Percentiles rank a stretch among this genome's conserved stretches.
These are phyloP conservation scores for Cymbopogon citratus DNA, from an alignment of 176 grass and related monocot species.

Conservation along the genomic window DNA sequence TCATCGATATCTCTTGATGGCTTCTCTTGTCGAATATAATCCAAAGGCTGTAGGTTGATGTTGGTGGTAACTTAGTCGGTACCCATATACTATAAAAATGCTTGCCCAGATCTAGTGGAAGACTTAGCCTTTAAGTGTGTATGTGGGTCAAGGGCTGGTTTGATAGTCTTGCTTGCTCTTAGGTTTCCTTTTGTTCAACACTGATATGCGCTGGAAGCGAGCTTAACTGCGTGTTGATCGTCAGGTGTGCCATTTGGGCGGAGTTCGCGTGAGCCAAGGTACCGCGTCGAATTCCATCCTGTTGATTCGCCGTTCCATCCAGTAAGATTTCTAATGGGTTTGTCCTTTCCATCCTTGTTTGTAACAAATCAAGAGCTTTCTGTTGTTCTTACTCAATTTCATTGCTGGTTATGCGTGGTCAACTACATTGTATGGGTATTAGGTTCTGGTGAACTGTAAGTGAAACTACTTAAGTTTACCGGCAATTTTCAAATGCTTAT, in stretches of 20 bases:
- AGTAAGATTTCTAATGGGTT: conserved; percentile 11
- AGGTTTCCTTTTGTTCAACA: background rate
- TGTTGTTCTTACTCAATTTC: background rate
- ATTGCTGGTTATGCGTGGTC: background rate
- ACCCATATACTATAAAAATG: background rate
- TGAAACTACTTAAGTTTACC: background rate
- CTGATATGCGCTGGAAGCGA: background rate
- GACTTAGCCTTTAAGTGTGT: background rate
- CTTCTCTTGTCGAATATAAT: background rate
- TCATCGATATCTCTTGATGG: background rate
- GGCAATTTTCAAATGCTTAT: background rate
- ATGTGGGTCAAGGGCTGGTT: background rate
- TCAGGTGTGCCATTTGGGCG: conserved; percentile 40
- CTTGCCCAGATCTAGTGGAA: background rate
- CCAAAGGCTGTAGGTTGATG: background rate
- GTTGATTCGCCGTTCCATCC: conserved; percentile 29
- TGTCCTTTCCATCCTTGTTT: background rate
- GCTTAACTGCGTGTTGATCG: background rate
- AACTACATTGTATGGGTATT: background rate
- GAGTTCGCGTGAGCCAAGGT: conserved; percentile 35
- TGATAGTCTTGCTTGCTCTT: background rate
- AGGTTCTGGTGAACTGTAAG: background rate
- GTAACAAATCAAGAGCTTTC: background rate
- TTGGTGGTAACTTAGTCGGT: background rate
- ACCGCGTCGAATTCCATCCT: conserved; percentile 37